Percentiles rank a stretch among this genome's conserved stretches.
Evolutionary conservation across 441 rosid genomes (phyloP).

Genomic region (Oxalis stricta): DNA sequence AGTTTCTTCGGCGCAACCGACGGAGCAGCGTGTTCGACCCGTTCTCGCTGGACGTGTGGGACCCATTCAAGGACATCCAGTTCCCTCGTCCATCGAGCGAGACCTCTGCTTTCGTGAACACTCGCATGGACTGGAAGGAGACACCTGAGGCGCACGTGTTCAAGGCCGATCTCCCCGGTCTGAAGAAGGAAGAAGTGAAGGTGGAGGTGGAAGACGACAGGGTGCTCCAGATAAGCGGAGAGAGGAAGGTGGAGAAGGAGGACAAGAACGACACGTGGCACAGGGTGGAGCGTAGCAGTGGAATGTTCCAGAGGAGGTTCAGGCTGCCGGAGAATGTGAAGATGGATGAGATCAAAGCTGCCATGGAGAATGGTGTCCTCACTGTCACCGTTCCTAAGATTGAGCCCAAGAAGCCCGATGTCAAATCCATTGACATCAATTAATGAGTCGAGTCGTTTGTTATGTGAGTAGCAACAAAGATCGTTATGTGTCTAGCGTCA

Average conservation of each 20-base stretch:
- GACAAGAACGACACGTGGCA: constrained; percentile 37
- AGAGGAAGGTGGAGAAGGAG: constrained; percentile 35
- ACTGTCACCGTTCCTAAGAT: constrained; percentile 26
- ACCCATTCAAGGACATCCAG: constrained; percentile 16
- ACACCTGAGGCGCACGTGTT: constrained; percentile 34
- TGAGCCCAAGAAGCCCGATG: constrained; percentile 22
- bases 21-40: constrained; percentile 23
- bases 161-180: constrained; percentile 33
- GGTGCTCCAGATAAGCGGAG: constrained; percentile 37
- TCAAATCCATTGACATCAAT: constrained; percentile 24
- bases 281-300: constrained; percentile 27
- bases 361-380: constrained; percentile 35
- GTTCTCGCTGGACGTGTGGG: constrained; percentile 20
- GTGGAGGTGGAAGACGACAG: constrained; percentile 33
- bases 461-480: too few relatives aligned
- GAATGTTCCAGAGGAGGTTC: constrained; percentile 25
- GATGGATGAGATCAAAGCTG: constrained; percentile 30
- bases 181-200: constrained; percentile 33
- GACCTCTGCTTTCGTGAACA: constrained; percentile 12
- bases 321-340: constrained; percentile 32
- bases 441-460: too few relatives aligned
- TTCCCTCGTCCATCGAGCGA: constrained; percentile 9
- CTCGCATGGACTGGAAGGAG: constrained; percentile 32
- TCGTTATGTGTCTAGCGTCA: too few relatives aligned
- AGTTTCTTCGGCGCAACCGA: constrained; percentile 13